phyloP scores from a whole-genome alignment of 306 rosid species.

The Prunus mongolica region DNA sequence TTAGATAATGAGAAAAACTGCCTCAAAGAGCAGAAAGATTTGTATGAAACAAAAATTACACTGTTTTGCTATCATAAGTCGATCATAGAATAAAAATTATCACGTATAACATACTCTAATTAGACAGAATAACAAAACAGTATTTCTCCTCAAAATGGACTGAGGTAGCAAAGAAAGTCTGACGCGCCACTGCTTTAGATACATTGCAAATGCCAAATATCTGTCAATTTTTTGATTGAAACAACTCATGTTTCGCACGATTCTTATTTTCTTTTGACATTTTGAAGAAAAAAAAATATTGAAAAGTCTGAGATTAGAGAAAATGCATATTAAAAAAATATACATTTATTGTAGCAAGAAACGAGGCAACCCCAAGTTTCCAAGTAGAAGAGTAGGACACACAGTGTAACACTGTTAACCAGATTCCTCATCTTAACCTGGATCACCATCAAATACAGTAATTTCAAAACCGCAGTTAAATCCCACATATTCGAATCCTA shows the following conservation, averaged over 20 bases:
- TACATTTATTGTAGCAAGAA: neutral
- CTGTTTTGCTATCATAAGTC: too few relatives aligned
- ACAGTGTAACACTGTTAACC: constrained; percentile 8
- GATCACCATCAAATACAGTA: neutral
- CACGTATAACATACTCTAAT: too few relatives aligned
- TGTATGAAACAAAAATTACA: too few relatives aligned
- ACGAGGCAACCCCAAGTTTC: neutral
- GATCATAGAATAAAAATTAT: too few relatives aligned
- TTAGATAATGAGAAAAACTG: too few relatives aligned
- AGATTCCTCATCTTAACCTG: constrained; percentile 21
- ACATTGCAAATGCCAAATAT: too few relatives aligned
- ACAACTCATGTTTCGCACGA: neutral
- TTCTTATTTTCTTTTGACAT: neutral
- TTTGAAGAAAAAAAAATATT: neutral
- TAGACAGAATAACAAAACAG: too few relatives aligned
- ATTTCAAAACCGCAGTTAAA: constrained; percentile 19
- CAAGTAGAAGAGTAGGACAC: constrained; percentile 5
- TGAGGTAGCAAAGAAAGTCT: too few relatives aligned
- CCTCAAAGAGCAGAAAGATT: too few relatives aligned
- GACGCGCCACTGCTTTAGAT: too few relatives aligned
- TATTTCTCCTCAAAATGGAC: too few relatives aligned
- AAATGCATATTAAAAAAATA: neutral
- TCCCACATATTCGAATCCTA: constrained; percentile 27
- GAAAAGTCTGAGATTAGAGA: neutral
- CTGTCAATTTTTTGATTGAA: neutral